phyloP scores from a whole-genome alignment of 1,139 yeast genomes.

The Kodamaea sp. region DNA sequence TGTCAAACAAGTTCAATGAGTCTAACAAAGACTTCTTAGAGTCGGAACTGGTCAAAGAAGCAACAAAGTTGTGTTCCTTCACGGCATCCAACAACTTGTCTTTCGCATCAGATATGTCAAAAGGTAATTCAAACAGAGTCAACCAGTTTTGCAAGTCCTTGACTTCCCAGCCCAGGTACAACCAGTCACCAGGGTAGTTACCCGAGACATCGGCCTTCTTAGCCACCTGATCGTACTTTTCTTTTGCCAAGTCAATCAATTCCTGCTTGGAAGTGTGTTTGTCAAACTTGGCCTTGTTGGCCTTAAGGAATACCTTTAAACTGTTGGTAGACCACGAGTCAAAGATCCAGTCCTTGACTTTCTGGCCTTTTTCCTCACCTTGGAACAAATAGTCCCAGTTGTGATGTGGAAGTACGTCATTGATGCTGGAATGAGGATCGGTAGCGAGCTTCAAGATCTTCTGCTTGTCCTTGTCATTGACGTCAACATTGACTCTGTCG shows the following conservation, averaged over 20 bases:
- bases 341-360: conserved; percentile 43
- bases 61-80: conserved; percentile 42
- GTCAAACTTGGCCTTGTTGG: conserved; percentile 31
- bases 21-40: conserved; percentile 40
- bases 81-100: conserved; percentile 46
- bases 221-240: conserved; percentile 38
- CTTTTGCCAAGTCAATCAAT: conserved; percentile 37
- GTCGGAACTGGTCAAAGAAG: conserved; percentile 34
- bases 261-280: conserved; percentile 32
- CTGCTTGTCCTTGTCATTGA: conserved; percentile 17
- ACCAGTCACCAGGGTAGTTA: conserved; percentile 51
- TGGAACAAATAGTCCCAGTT: conserved; percentile 17
- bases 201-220: conserved; percentile 39
- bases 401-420: conserved; percentile 17
- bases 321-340: conserved; percentile 47
- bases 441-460: conserved; percentile 20
- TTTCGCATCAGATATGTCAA: conserved; percentile 37
- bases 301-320: conserved; percentile 36
- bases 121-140: conserved; percentile 42
- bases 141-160: conserved; percentile 50
- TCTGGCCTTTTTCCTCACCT: conserved; percentile 5
- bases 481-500: conserved; percentile 13
- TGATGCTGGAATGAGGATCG: conserved; percentile 16
- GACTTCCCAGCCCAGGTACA: conserved; percentile 48
- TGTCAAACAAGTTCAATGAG: conserved; percentile 35